Conservation (phyloP, 257 asterid species). For the Fraxinus excelsior region DNA sequence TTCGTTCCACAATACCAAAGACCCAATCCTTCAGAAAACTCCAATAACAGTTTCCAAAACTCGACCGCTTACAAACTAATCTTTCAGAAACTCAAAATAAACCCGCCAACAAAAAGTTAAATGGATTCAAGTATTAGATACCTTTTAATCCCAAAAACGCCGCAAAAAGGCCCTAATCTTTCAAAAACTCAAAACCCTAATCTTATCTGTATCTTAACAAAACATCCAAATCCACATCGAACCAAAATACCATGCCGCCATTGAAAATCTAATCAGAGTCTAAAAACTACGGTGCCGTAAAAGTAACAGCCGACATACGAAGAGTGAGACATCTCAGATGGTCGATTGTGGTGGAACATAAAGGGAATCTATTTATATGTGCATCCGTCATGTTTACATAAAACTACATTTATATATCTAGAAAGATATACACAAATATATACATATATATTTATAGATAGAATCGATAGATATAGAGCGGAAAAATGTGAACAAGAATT, state of each 20-base stretch:
- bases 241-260: constrained; percentile 25
- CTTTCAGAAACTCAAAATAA: not conserved
- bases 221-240: constrained; percentile 23
- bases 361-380: not conserved
- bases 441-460: not conserved
- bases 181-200: constrained; percentile 61
- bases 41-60: not conserved
- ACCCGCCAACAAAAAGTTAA: not conserved
- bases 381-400: not conserved
- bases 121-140: not conserved
- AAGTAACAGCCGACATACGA: constrained; percentile 32
- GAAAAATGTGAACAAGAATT: constrained; percentile 31
- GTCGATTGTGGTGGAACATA: constrained; percentile 53
- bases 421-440: not conserved
- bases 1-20: constrained; percentile 14
- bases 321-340: constrained; percentile 53
- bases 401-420: not conserved
- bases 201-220: constrained; percentile 23
- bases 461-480: not conserved
- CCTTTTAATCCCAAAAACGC: not conserved
- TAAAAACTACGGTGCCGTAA: constrained; percentile 25
- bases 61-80: not conserved
- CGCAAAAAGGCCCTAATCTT: not conserved
- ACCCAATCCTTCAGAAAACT: not conserved
- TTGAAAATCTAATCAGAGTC: constrained; percentile 28